Base-by-base conservation (phyloP, 495 filamentous ascomycete genomes). In the Penicillium cataractarum region DNA sequence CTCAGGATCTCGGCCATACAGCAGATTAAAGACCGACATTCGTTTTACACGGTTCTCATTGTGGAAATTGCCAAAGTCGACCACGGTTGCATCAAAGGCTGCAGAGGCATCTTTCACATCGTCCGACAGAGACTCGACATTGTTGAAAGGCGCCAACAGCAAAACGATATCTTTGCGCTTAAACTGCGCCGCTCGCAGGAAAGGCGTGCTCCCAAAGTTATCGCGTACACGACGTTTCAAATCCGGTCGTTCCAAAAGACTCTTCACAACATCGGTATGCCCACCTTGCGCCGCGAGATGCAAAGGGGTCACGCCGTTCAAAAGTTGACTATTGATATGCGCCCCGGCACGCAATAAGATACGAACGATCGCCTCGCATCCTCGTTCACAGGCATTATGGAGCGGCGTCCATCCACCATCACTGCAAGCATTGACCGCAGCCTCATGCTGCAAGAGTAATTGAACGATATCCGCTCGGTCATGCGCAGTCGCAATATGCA, bases 41-140 rank as follows among this genome's bases (percentile, higher is more conserved):
- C 78, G 78, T 67, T 79, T 80, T 26, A 82, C 78, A 9, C 86
- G 81, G 58, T 85, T 85, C 63, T 83, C 84, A 66, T 89, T 89
- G 50, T 84, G 83, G 62, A 87, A 88, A 56, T 87, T 82, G 13
- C 86, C 87, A 67, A 90, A 90, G 65, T 89, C 87, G 9, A 90
- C 86, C 51, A 90, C 80, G 1, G 86, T 89, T 6, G 87, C 87
- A 59, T 88, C 84, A 67, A 89, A 89, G 0, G 83, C 83, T 61
- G 82, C 78, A 60, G 81, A 85, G 6, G 88, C 87, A 17, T 77
- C 78, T 19, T 78, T 76, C 6, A 86, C 86, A 68, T 85, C 80
- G 4, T 80, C 69, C 0, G 83, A 83, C 15, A 90, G 69, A 6
- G 76, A 75, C 21, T 79, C 70, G 5, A 83, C 76, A 63, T 84